These are phyloP conservation scores for Syncephalastrum contaminatum DNA, from an alignment of 371 early-diverging fungal genomes.

Conservation along the genomic window DNA sequence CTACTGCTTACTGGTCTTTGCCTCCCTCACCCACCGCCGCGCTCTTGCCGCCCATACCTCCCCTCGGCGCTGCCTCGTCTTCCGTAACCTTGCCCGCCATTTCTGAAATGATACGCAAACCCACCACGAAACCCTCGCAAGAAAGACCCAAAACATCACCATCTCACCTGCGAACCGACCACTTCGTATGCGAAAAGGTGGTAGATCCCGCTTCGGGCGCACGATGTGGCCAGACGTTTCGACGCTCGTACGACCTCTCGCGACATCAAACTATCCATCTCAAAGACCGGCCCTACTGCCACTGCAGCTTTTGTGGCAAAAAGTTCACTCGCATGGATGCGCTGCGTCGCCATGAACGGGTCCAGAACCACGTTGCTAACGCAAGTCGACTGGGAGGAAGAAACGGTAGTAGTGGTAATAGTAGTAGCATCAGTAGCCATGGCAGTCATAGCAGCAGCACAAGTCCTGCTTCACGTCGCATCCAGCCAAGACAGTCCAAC, in stretches of 20 bases:
- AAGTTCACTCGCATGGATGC: conserved; percentile 51
- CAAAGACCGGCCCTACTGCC: conserved; percentile 42
- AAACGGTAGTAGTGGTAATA: neutral
- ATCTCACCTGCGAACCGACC: neutral
- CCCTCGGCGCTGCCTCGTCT: too few relatives aligned
- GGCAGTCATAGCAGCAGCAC: too few relatives aligned
- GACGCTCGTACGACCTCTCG: conserved; percentile 44
- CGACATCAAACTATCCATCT: conserved; percentile 49
- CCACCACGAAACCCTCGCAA: neutral
- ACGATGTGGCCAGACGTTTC: conserved; percentile 42
- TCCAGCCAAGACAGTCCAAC: too few relatives aligned
- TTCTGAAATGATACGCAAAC: neutral
- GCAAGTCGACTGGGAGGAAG: neutral
- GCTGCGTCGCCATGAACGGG: conserved; percentile 46
- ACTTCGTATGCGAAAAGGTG: conserved; percentile 38
- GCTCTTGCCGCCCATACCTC: too few relatives aligned
- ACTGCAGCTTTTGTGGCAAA: conserved; percentile 44
- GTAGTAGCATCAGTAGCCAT: too few relatives aligned
- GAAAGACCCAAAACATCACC: neutral
- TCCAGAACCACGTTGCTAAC: conserved; percentile 29
- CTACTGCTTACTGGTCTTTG: too few relatives aligned
- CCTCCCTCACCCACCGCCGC: too few relatives aligned
- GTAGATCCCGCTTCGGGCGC: conserved; percentile 15
- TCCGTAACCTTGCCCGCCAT: too few relatives aligned
- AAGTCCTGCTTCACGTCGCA: too few relatives aligned